These are phyloP conservation scores for Phaeolepiota aurea DNA, from an alignment of 768 basidiomycete species.

Conservation along the genomic window DNA sequence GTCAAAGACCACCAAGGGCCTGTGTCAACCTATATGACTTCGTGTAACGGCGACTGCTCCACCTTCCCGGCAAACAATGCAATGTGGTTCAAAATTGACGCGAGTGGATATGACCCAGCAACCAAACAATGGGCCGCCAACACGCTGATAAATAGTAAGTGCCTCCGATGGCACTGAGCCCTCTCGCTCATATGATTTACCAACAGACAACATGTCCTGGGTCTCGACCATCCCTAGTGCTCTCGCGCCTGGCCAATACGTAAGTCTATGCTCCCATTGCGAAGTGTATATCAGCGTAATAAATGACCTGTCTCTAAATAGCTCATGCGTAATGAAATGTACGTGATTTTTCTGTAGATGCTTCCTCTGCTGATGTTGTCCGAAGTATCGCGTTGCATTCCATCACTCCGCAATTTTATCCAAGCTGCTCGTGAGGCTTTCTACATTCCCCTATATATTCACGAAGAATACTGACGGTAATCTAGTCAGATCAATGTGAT, in stretches of 20 bases:
- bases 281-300: neutral
- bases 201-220: conserved; percentile 29
- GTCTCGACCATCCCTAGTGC: conserved; percentile 32
- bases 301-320: conserved; percentile 10
- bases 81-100: conserved; percentile 43
- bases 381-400: conserved; percentile 37
- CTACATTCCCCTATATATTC: neutral
- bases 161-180: conserved; percentile 4
- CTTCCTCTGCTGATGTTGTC: conserved; percentile 6
- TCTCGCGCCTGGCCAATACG: conserved; percentile 40
- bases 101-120: conserved; percentile 29
- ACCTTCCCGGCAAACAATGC: conserved; percentile 26
- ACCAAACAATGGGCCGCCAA: conserved; percentile 33
- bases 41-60: conserved; percentile 36
- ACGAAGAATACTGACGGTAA: conserved; percentile 1
- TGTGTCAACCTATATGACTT: conserved; percentile 44
- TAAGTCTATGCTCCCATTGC: conserved; percentile 15
- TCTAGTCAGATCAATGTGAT: conserved; percentile 26
- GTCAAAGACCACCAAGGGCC: conserved; percentile 43
- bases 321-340: conserved; percentile 45
- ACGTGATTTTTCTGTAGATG: conserved; percentile 9
- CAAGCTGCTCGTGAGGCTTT: conserved; percentile 37
- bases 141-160: conserved; percentile 31
- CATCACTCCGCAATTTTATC: conserved; percentile 33
- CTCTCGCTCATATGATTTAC: conserved; percentile 2